Evolutionary conservation across 768 basidiomycete species (phyloP).

Genomic region (Boletus pseudopeckii): DNA sequence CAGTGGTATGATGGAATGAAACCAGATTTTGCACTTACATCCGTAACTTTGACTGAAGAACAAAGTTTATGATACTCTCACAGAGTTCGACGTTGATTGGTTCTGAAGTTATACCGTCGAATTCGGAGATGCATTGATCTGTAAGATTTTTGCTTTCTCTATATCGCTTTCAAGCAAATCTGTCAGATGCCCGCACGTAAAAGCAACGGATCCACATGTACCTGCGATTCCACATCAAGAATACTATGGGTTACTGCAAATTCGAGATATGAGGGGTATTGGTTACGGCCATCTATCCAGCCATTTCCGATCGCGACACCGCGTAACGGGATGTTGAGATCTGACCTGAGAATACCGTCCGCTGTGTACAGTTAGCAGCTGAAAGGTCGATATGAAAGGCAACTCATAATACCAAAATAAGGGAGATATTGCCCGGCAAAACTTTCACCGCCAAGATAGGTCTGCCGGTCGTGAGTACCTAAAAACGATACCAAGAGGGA

Average conservation of each 20-base stretch:
- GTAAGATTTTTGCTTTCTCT: conserved; percentile 53
- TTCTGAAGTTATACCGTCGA: conserved; percentile 43
- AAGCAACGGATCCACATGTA: conserved; percentile 30
- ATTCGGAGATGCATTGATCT: conserved; percentile 53
- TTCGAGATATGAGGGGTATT: conserved; percentile 89
- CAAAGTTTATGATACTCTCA: conserved; percentile 51
- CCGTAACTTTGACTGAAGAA: conserved; percentile 27
- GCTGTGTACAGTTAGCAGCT: conserved; percentile 42
- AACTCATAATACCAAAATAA: conserved; percentile 65
- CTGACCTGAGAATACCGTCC: conserved; percentile 65
- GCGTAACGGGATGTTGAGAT: conserved; percentile 58
- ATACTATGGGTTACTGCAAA: conserved; percentile 79
- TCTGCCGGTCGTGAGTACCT: conserved; percentile 47
- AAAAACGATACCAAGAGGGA: not conserved
- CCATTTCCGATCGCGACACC: conserved; percentile 96
- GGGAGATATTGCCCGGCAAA: conserved; percentile 98
- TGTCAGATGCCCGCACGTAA: not conserved
- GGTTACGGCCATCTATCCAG: conserved; percentile 88
- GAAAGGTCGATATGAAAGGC: not conserved
- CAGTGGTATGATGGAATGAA: not conserved
- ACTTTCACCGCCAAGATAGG: conserved; percentile 93
- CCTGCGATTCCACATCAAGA: conserved; percentile 67
- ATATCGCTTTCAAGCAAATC: conserved; percentile 47
- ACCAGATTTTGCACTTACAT: conserved; percentile 16
- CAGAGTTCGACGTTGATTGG: conserved; percentile 58